A percentile compares a stretch with the other conserved stretches of the same genome.
Conservation (phyloP, 169 alveolate genomes). For the Plasmodium malariae region DNA sequence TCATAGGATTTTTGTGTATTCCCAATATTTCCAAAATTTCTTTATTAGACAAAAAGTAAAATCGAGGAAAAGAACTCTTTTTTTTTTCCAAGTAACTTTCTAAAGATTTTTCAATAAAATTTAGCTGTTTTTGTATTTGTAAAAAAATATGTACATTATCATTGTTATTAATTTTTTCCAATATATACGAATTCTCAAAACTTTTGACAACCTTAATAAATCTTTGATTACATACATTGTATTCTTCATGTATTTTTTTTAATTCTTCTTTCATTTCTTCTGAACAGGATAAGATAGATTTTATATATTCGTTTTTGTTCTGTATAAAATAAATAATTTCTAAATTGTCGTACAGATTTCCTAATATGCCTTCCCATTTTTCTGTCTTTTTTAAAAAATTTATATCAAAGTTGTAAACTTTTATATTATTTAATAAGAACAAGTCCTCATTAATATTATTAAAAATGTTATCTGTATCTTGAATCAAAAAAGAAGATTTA, state of each 20-base stretch:
- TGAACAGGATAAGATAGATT: slow-evolving; percentile 89
- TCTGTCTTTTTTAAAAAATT: slow-evolving; percentile 86
- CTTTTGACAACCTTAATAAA: slow-evolving; percentile 80
- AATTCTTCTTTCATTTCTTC: slow-evolving; percentile 63
- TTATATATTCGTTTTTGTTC: slow-evolving; percentile 92
- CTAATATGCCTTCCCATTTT: slow-evolving; percentile 91
- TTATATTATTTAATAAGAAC: slow-evolving; percentile 69
- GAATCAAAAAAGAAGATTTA: slow-evolving; percentile 34
- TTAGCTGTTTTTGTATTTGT: slow-evolving; percentile 85
- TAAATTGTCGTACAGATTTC: slow-evolving; percentile 92
- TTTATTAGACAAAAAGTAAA: slow-evolving; percentile 95
- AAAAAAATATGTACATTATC: slow-evolving; percentile 87
- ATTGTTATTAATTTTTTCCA: slow-evolving; percentile 86
- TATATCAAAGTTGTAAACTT: slow-evolving; percentile 75
- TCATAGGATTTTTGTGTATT: slow-evolving; percentile 92
- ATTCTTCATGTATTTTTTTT: slow-evolving; percentile 85
- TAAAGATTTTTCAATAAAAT: slow-evolving; percentile 93
- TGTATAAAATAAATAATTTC: slow-evolving; percentile 90
- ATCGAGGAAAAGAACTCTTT: slow-evolving; percentile 95
- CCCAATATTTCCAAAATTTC: slow-evolving; percentile 95
- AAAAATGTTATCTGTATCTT: slow-evolving; percentile 43
- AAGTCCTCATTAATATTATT: slow-evolving; percentile 73
- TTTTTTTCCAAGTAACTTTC: slow-evolving; percentile 94
- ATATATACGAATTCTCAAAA: slow-evolving; percentile 63
- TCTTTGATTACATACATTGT: slow-evolving; percentile 85